Conservation (phyloP, 2,329 filamentous ascomycete genomes). For the Alternaria conjuncta region DNA sequence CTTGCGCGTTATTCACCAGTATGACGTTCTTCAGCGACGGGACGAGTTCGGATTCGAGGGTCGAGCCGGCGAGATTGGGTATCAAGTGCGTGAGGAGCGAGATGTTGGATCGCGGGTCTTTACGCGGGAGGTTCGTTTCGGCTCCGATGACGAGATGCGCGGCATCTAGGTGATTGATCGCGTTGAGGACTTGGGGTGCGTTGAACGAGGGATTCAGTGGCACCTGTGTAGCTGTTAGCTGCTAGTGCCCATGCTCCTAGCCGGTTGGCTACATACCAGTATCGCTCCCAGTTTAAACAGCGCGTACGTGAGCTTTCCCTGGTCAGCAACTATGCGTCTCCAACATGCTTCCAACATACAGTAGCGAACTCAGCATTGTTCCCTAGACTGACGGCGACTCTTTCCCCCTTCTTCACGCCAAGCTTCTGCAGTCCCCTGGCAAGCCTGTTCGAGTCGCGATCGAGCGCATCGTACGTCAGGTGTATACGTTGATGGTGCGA, state of each 20-base stretch:
- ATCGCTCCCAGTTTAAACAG: slow-evolving; percentile 94
- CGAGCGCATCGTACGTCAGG: slow-evolving; percentile 77
- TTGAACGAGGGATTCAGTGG: slow-evolving; percentile 93
- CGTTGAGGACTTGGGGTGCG: slow-evolving; percentile 75
- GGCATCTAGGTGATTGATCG: slow-evolving; percentile 75
- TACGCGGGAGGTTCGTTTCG: slow-evolving; percentile 80
- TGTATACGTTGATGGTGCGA: slow-evolving; percentile 66
- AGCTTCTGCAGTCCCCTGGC: slow-evolving; percentile 72
- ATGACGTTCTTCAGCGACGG: slow-evolving; percentile 75
- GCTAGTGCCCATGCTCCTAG: no score
- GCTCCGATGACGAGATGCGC: slow-evolving; percentile 82
- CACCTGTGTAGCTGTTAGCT: slow-evolving; percentile 57
- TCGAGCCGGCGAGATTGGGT: slow-evolving; percentile 53
- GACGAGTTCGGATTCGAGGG: slow-evolving; percentile 63
- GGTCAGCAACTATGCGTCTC: slow-evolving; percentile 9
- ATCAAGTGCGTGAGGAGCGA: slow-evolving; percentile 63
- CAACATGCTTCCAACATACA: slow-evolving; percentile 51
- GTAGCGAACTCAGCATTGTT: slow-evolving; percentile 85
- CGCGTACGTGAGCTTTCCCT: slow-evolving; percentile 71
- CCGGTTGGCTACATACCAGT: slow-evolving; percentile 60
- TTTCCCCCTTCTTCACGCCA: slow-evolving; percentile 80
- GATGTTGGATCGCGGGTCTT: slow-evolving; percentile 66
- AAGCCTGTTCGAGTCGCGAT: slow-evolving; percentile 76
- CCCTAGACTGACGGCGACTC: slow-evolving; percentile 84
- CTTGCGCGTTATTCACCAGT: slow-evolving; percentile 77